Conservation (phyloP, 768 basidiomycete species). For the Phaeotremella skinneri region DNA sequence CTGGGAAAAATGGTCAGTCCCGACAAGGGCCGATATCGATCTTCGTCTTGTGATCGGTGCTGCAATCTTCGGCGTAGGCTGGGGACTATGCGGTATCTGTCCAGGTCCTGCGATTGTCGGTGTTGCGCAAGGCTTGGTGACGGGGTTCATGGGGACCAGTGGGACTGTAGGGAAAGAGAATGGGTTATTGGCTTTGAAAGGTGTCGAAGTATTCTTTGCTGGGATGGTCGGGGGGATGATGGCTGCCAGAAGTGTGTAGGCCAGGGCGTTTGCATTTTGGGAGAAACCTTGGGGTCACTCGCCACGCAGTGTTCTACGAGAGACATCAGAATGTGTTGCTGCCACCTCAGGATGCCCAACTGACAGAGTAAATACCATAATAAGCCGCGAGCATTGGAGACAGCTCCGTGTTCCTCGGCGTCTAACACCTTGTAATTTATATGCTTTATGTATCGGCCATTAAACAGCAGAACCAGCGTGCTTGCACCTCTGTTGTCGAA, state of each 20-base stretch:
- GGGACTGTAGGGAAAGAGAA: background rate
- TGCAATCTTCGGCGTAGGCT: constrained; percentile 50
- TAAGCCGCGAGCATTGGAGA: too few species aligned
- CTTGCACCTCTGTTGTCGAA: too few species aligned
- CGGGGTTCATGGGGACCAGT: background rate
- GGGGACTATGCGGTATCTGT: constrained; percentile 52
- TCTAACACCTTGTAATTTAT: too few species aligned
- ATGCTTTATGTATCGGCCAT: too few species aligned
- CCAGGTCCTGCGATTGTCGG: constrained; percentile 49
- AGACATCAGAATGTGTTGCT: too few species aligned
- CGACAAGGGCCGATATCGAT: constrained; percentile 35
- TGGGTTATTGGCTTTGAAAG: background rate
- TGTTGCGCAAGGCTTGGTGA: constrained; percentile 10
- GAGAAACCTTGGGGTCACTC: too few species aligned
- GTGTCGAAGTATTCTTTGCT: constrained; percentile 8
- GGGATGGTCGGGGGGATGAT: constrained; percentile 13
- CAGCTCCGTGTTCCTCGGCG: too few species aligned
- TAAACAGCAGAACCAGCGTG: too few species aligned
- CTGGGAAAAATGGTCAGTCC: constrained; percentile 42
- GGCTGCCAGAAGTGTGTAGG: background rate
- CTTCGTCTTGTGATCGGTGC: constrained; percentile 37
- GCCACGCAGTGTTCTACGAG: too few species aligned
- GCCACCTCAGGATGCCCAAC: too few species aligned
- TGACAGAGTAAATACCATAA: too few species aligned
- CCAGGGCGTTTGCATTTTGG: background rate